Percentiles rank a stretch among this genome's conserved stretches.
Conservation (phyloP, 2,329 filamentous ascomycete species). For the Pyrenochaeta sp. region DNA sequence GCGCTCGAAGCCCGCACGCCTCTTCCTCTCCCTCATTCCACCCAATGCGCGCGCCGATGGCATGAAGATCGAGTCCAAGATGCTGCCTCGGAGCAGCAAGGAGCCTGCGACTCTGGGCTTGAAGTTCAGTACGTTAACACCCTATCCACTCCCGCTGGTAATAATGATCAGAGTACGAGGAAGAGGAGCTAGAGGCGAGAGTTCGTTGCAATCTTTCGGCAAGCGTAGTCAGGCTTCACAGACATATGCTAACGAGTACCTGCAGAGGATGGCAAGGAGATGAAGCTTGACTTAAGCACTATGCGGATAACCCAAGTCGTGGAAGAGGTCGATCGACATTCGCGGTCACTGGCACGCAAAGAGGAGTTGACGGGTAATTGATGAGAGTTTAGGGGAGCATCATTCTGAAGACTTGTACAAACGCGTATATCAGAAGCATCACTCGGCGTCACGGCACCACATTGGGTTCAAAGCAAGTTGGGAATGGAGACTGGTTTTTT, state of each 20-base stretch:
- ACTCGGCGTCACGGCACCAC: conserved; percentile 36
- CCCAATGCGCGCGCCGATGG: conserved; percentile 75
- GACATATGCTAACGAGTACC: conserved; percentile 22
- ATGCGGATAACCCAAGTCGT: conserved; percentile 86
- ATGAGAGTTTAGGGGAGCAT: not conserved
- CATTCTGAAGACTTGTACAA: conserved; percentile 15
- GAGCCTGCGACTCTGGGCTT: conserved; percentile 75
- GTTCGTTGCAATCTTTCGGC: not conserved
- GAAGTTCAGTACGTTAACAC: conserved; percentile 77
- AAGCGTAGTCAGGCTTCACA: not conserved
- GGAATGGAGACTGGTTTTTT: conserved; percentile 18
- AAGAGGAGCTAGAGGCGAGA: not conserved
- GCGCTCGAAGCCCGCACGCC: conserved; percentile 80
- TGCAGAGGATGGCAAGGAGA: conserved; percentile 89
- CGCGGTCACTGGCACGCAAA: conserved; percentile 79
- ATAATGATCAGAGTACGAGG: too few relatives aligned
- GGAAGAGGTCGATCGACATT: conserved; percentile 90
- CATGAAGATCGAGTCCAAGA: conserved; percentile 79
- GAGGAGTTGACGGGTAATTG: conserved; percentile 72
- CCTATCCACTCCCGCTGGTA: not conserved
- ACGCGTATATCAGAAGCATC: conserved; percentile 26
- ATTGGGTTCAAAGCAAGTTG: conserved; percentile 11
- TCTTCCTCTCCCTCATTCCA: conserved; percentile 87
- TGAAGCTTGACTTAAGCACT: conserved; percentile 81
- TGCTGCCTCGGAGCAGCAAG: conserved; percentile 75